These are phyloP conservation scores for Chytriomyces sp. DNA, from an alignment of 192 early-diverging fungal genomes.

Conservation along the genomic window DNA sequence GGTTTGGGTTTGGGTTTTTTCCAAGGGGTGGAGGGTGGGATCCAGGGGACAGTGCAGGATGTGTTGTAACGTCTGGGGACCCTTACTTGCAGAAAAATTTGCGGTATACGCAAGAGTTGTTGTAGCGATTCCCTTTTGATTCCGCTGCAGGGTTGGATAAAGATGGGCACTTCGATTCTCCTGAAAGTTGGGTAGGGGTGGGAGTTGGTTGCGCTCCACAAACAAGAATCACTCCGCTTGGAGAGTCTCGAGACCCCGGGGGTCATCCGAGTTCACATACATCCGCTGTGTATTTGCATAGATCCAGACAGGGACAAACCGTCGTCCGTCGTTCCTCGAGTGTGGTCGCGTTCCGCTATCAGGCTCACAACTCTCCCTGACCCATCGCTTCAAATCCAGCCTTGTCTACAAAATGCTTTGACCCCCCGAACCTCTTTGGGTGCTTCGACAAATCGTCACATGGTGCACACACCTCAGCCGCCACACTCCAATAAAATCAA, in stretches of 20 bases:
- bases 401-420: conserved; percentile 13
- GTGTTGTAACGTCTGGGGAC: not conserved
- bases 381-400: too few relatives aligned
- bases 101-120: conserved; percentile 23
- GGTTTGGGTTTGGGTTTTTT: too few relatives aligned
- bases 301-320: too few relatives aligned
- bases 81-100: conserved; percentile 18
- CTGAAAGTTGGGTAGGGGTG: not conserved
- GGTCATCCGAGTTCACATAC: too few relatives aligned
- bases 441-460: too few relatives aligned
- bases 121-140: not conserved
- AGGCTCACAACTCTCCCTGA: too few relatives aligned
- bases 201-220: not conserved
- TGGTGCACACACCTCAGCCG: not conserved
- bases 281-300: too few relatives aligned
- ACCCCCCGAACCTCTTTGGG: not conserved
- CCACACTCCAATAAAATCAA: conserved; percentile 8
- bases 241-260: too few relatives aligned
- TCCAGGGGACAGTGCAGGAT: too few relatives aligned
- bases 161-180: conserved; percentile 27
- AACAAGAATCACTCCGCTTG: not conserved
- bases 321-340: too few relatives aligned
- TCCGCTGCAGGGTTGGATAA: conserved; percentile 4
- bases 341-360: too few relatives aligned
- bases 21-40: not conserved